Percentiles rank a stretch among this genome's conserved stretches.
Conservation (phyloP, 495 filamentous ascomycete genomes). For the Copromyces sp. region DNA sequence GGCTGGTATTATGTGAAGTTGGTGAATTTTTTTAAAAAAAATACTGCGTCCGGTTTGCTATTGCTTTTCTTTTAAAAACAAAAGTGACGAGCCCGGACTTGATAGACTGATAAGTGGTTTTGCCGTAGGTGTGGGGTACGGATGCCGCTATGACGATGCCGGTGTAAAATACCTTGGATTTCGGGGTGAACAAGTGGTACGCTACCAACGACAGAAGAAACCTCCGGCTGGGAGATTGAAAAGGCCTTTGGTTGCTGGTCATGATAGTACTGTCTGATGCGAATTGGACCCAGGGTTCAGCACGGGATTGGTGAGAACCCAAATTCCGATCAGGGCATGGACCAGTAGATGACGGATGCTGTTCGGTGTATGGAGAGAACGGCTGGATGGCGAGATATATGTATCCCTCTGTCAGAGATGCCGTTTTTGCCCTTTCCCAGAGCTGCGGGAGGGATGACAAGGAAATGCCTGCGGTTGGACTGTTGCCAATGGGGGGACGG, state of each 20-base stretch:
- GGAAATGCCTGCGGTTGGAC: not conserved
- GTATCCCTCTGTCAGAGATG: not conserved
- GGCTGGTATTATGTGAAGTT: conserved; percentile 1
- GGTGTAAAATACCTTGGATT: conserved; percentile 6
- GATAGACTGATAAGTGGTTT: conserved; percentile 4
- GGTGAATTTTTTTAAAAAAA: not conserved
- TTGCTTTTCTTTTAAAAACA: not conserved
- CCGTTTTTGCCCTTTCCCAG: not conserved
- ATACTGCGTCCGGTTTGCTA: not conserved
- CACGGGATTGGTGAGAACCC: not conserved
- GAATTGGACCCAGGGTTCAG: not conserved
- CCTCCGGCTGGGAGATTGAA: conserved; percentile 47
- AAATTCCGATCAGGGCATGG: not conserved
- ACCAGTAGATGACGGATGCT: not conserved
- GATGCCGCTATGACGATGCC: conserved; percentile 3
- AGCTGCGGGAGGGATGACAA: not conserved
- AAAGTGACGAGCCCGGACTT: not conserved
- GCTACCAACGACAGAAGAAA: conserved; percentile 26
- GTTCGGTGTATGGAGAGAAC: not conserved
- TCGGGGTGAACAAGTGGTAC: not conserved
- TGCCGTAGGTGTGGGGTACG: conserved; percentile 31
- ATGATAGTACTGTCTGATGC: conserved; percentile 39
- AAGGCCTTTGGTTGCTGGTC: conserved; percentile 42
- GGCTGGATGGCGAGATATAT: conserved; percentile 1
- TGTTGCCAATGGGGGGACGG: not conserved